Percentiles rank a stretch among this genome's conserved stretches.
phyloP scores from a whole-genome alignment of 495 filamentous ascomycete species.

The Aspergillus baeticus region DNA sequence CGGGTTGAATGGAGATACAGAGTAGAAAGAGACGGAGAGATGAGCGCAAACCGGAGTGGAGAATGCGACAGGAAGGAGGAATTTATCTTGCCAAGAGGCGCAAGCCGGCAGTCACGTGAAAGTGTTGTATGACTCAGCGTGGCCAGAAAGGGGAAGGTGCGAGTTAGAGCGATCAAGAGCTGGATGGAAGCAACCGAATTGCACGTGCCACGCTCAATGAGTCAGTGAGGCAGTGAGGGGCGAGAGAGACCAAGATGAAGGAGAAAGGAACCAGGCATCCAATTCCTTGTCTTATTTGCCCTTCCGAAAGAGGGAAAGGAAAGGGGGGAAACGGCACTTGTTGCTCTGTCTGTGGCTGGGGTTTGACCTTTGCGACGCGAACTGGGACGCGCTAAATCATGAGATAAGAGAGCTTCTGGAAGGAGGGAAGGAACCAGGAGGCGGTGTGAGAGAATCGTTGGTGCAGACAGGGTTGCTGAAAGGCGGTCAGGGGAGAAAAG shows the following conservation, averaged over 20 bases:
- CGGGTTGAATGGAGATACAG: constrained; percentile 21
- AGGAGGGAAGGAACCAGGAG: constrained; percentile 1
- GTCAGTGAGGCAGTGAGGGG: background rate
- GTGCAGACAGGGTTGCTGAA: constrained; percentile 8
- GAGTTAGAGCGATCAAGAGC: constrained; percentile 16
- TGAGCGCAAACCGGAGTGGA: constrained; percentile 40
- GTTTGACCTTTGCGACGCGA: constrained; percentile 9
- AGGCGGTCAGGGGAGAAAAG: constrained; percentile 20
- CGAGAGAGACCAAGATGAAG: background rate
- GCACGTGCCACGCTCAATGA: constrained; percentile 18
- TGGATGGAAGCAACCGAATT: too few relatives aligned
- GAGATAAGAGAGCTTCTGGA: constrained; percentile 17
- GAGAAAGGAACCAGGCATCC: background rate
- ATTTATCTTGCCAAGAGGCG: constrained; percentile 51
- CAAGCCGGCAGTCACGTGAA: constrained; percentile 39
- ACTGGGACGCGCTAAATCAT: constrained; percentile 20
- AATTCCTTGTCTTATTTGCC: background rate
- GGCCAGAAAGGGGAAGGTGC: constrained; percentile 15
- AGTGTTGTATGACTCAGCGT: constrained; percentile 24
- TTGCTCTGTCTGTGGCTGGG: constrained; percentile 11
- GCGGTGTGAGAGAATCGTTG: constrained; percentile 4
- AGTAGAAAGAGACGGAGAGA: constrained; percentile 16
- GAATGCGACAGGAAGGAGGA: constrained; percentile 44
- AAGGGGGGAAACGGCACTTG: background rate
- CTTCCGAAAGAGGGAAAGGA: background rate